Conservation (phyloP, 768 basidiomycete species). For the Hericium coralloides region DNA sequence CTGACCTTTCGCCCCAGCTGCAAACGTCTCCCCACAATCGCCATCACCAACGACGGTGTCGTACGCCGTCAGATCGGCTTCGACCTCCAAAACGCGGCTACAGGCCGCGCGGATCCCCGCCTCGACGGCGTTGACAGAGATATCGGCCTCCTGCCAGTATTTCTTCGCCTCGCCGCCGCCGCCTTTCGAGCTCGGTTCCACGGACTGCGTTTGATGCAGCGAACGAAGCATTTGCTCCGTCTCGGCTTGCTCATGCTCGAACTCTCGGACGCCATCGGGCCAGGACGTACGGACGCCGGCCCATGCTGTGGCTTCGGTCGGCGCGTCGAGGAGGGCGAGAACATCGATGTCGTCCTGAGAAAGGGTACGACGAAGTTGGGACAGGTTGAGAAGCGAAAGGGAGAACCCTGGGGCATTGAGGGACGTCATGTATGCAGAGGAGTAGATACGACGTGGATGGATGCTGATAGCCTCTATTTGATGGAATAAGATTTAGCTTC, state of each 20-base stretch:
- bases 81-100: slow-evolving; percentile 32
- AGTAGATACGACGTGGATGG: slow-evolving; percentile 33
- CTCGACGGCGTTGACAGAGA: slow-evolving; percentile 14
- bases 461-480: slow-evolving; percentile 22
- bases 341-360: slow-evolving; percentile 11
- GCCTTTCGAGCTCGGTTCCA: not conserved
- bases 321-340: slow-evolving; percentile 30
- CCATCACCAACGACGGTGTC: slow-evolving; percentile 59
- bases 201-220: not conserved
- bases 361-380: slow-evolving; percentile 19
- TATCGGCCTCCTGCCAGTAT: slow-evolving; percentile 1
- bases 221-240: not conserved
- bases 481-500: not conserved
- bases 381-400: slow-evolving; percentile 39
- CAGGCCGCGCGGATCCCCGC: slow-evolving; percentile 31
- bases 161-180: not conserved
- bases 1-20: slow-evolving; percentile 34
- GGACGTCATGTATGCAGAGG: slow-evolving; percentile 47
- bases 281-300: slow-evolving; percentile 25
- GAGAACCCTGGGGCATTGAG: slow-evolving; percentile 55
- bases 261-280: slow-evolving; percentile 7
- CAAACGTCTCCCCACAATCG: slow-evolving; percentile 52
- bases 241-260: not conserved
- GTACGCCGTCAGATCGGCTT: slow-evolving; percentile 44
- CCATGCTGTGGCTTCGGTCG: slow-evolving; percentile 36